These are phyloP conservation scores for Penicillium manginii DNA, from an alignment of 495 filamentous ascomycete species.

Conservation along the genomic window DNA sequence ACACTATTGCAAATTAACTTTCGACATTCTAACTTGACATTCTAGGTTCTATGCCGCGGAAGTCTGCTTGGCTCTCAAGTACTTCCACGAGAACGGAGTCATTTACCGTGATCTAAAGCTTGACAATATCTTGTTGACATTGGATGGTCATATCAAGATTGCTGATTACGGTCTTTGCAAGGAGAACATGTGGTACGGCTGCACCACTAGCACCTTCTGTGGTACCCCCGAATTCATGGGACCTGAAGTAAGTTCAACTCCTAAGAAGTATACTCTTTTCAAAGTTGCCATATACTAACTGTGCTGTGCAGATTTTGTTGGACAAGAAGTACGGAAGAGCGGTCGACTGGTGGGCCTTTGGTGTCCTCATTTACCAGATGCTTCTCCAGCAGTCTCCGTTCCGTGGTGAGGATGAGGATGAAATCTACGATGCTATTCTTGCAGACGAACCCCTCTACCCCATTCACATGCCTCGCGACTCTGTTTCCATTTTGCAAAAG, in stretches of 20 bases:
- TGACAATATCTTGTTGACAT: conserved; percentile 94
- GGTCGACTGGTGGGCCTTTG: conserved; percentile 99
- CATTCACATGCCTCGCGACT: conserved; percentile 98
- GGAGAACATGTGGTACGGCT: conserved; percentile 99
- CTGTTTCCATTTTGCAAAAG: conserved; percentile 97
- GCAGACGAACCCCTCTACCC: conserved; percentile 97
- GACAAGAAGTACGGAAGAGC: conserved; percentile 98
- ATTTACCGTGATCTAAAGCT: conserved; percentile 99
- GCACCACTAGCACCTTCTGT: conserved; percentile 96
- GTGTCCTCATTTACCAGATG: conserved; percentile 99
- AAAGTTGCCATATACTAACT: not conserved
- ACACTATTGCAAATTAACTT: not conserved
- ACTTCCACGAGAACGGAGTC: conserved; percentile 99
- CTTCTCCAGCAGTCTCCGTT: conserved; percentile 98
- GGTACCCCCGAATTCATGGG: conserved; percentile 99
- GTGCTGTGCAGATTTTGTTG: conserved; percentile 73
- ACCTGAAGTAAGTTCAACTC: conserved; percentile 71
- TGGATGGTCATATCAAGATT: conserved; percentile 99
- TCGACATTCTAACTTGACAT: conserved; percentile 7
- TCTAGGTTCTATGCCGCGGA: conserved; percentile 94
- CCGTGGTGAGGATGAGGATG: conserved; percentile 98
- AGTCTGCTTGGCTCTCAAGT: conserved; percentile 95
- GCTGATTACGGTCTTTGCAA: conserved; percentile 99
- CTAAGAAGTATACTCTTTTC: not conserved
- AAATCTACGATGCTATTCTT: conserved; percentile 99